Evolutionary conservation across 176 grass and related monocot genomes (phyloP).

Genomic region (Aegilops longissima): DNA sequence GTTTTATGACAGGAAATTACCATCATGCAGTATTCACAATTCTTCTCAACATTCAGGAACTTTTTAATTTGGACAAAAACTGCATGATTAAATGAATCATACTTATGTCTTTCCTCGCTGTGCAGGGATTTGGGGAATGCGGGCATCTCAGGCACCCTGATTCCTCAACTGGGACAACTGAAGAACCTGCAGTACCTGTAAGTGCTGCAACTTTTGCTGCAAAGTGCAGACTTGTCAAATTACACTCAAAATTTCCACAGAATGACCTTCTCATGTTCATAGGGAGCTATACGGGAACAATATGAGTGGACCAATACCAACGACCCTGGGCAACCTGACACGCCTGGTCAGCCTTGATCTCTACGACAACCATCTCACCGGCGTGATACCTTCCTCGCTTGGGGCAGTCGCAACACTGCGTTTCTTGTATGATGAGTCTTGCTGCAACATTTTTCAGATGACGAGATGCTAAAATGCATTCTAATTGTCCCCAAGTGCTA

Average conservation of each 20-base stretch:
- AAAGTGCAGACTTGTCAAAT: neutral
- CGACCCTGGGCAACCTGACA: slow-evolving; percentile 24
- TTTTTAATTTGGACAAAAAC: neutral
- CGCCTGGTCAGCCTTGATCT: slow-evolving; percentile 36
- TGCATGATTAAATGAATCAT: neutral
- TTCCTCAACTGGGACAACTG: slow-evolving; percentile 37
- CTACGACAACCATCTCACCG: neutral
- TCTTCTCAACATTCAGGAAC: neutral
- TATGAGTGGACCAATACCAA: slow-evolving; percentile 34
- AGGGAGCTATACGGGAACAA: slow-evolving; percentile 25
- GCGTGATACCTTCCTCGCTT: neutral
- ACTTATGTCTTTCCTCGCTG: neutral
- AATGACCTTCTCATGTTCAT: neutral
- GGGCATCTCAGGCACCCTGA: slow-evolving; percentile 34
- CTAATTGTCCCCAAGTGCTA: neutral
- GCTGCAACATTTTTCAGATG: neutral
- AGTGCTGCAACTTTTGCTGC: neutral
- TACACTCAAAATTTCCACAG: neutral
- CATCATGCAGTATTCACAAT: no score
- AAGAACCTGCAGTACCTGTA: slow-evolving; percentile 54
- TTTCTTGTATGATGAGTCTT: slow-evolving; percentile 5
- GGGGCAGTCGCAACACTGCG: neutral
- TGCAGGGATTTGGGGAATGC: slow-evolving; percentile 49
- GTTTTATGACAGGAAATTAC: no score
- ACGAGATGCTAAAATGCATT: neutral